Conservation (phyloP, 139 green algal species). For the Trebouxia sp. region DNA sequence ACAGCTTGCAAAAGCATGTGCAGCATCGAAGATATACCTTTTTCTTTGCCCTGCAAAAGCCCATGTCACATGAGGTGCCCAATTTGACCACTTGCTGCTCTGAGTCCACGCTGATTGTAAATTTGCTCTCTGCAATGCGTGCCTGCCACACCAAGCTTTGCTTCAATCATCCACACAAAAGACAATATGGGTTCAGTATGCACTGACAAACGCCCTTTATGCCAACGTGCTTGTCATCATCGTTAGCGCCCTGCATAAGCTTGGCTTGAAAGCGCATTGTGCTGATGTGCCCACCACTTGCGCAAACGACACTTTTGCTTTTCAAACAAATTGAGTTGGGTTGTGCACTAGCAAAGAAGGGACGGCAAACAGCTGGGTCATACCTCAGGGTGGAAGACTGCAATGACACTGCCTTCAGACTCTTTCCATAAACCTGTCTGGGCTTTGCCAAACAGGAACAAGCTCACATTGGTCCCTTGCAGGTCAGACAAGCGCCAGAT, state of each 20-base stretch:
- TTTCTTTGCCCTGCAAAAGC: slow-evolving; percentile 44
- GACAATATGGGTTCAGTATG: too few species aligned
- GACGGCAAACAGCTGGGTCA: too few species aligned
- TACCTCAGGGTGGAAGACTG: slow-evolving; percentile 26
- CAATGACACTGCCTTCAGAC: slow-evolving; percentile 44
- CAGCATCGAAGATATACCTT: slow-evolving; percentile 35
- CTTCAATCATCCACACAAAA: too few species aligned
- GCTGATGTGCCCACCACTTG: too few species aligned
- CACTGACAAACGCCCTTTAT: too few species aligned
- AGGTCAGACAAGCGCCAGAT: slow-evolving; percentile 58
- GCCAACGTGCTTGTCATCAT: too few species aligned
- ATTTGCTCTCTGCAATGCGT: background rate
- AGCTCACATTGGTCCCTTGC: slow-evolving; percentile 30
- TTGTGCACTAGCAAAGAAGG: too few species aligned
- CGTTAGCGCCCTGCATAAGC: too few species aligned
- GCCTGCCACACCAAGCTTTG: too few species aligned
- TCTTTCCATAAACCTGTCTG: slow-evolving; percentile 39
- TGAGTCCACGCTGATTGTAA: slow-evolving; percentile 38
- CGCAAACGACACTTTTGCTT: too few species aligned
- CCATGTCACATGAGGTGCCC: slow-evolving; percentile 53
- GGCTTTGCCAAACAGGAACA: slow-evolving; percentile 56
- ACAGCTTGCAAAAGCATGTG: background rate
- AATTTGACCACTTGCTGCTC: slow-evolving; percentile 46
- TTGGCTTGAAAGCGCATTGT: too few species aligned
- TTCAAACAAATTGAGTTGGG: too few species aligned